These are phyloP conservation scores for Aspergillus fijiensis DNA, from an alignment of 2,329 filamentous ascomycete species.

Conservation along the genomic window DNA sequence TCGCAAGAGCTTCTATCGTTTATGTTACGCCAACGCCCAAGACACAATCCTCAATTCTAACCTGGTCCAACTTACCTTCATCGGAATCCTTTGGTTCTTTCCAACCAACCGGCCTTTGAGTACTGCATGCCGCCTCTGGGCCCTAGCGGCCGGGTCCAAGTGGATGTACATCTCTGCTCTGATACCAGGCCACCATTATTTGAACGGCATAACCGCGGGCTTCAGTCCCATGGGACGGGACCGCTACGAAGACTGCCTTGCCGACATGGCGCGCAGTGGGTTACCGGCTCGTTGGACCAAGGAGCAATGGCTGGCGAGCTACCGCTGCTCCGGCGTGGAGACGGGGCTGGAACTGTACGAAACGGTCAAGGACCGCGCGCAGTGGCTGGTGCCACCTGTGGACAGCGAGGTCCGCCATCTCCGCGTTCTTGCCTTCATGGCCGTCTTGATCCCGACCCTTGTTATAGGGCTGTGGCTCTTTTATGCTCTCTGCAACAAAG, in stretches of 20 bases:
- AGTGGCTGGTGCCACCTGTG: not conserved
- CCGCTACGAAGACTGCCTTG: conserved; percentile 11
- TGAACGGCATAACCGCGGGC: conserved; percentile 10
- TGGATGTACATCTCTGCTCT: conserved; percentile 4
- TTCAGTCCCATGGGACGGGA: conserved; percentile 1
- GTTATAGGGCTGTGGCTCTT: not conserved
- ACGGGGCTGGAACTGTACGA: conserved; percentile 9
- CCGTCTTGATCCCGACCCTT: not conserved
- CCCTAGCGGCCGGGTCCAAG: not conserved
- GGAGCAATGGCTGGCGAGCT: not conserved
- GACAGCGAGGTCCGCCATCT: conserved; percentile 15
- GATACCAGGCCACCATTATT: conserved; percentile 1
- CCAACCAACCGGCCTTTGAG: conserved; percentile 8
- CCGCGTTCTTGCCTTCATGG: conserved; percentile 4
- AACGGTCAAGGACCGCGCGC: conserved; percentile 9
- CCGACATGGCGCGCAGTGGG: not conserved
- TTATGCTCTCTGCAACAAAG: not conserved
- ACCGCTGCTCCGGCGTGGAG: conserved; percentile 16
- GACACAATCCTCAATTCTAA: not conserved
- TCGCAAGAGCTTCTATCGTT: not conserved
- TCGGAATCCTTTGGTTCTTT: conserved; percentile 10
- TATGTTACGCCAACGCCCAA: not conserved
- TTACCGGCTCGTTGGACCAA: not conserved
- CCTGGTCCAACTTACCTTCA: not conserved
- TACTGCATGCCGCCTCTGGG: conserved; percentile 3